Evolutionary conservation across 306 rosid species (phyloP).

Genomic region (Quillaja saponaria): DNA sequence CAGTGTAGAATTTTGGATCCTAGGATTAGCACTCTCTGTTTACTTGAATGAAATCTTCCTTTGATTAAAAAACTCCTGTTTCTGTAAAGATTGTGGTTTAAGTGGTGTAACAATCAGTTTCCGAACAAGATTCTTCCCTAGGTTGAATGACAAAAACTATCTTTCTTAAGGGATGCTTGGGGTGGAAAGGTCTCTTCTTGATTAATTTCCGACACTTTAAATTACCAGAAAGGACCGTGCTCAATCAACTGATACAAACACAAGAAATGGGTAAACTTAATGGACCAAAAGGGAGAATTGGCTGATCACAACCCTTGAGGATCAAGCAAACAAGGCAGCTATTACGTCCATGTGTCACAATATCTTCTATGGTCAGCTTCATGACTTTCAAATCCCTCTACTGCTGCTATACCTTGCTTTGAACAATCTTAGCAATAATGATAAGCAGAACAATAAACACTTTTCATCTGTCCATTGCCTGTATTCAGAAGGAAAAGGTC

Average conservation of each 20-base stretch:
- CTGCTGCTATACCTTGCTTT: too few relatives aligned
- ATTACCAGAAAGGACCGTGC: not conserved
- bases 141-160: not conserved
- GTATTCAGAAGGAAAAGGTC: too few relatives aligned
- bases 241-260: not conserved
- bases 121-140: not conserved
- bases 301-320: not conserved
- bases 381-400: too few relatives aligned
- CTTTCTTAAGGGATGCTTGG: slow-evolving; percentile 5
- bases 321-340: slow-evolving; percentile 2
- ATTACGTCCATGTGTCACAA: slow-evolving; percentile 1
- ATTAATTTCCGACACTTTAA: too few relatives aligned
- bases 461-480: too few relatives aligned
- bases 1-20: not conserved
- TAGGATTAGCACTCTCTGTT: too few relatives aligned
- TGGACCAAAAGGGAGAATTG: not conserved
- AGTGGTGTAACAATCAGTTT: not conserved
- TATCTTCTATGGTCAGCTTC: not conserved
- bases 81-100: slow-evolving; percentile 15
- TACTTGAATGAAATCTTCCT: too few relatives aligned
- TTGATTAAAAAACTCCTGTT: not conserved
- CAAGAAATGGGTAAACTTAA: not conserved
- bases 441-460: too few relatives aligned
- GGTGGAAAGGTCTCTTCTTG: not conserved
- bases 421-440: too few relatives aligned